phyloP scores from a whole-genome alignment of 208 protist genomes.

The Zelonia costaricensis region DNA sequence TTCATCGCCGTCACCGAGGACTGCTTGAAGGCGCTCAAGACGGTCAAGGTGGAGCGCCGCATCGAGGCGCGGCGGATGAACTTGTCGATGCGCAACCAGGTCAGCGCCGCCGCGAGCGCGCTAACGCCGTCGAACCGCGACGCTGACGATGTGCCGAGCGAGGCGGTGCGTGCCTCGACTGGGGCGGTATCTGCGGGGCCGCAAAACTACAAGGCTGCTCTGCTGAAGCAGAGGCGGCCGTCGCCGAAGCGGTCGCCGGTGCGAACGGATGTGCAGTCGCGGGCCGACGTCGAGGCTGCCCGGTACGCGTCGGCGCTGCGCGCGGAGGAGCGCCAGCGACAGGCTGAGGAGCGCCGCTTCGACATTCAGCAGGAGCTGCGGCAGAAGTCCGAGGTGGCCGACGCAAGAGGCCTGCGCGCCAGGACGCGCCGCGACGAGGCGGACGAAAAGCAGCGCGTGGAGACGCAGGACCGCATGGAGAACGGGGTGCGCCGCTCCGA shows the following conservation, averaged over 20 bases:
- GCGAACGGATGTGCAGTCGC: constrained; percentile 25
- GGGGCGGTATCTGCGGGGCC: constrained; percentile 2
- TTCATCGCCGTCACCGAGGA: constrained; percentile 74
- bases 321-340: constrained; percentile 81
- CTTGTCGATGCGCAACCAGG: constrained; percentile 26
- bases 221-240: constrained; percentile 40
- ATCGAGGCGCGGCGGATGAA: constrained; percentile 45
- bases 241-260: constrained; percentile 46
- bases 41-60: constrained; percentile 60
- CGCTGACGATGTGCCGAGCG: constrained; percentile 8
- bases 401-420: constrained; percentile 44
- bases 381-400: constrained; percentile 58
- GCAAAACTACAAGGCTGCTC: constrained; percentile 34
- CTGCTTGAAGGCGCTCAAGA: constrained; percentile 55
- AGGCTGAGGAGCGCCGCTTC: constrained; percentile 78
- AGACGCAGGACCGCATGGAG: constrained; percentile 66
- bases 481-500: constrained; percentile 64
- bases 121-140: constrained; percentile 38
- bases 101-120: constrained; percentile 11
- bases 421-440: constrained; percentile 73
- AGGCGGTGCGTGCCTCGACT: constrained; percentile 4
- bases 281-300: constrained; percentile 66
- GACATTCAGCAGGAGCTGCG: constrained; percentile 72
- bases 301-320: constrained; percentile 71
- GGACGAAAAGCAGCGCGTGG: constrained; percentile 48